phyloP scores from a whole-genome alignment of 352 stramenopile genomes.

The Pythium scleroteichum region DNA sequence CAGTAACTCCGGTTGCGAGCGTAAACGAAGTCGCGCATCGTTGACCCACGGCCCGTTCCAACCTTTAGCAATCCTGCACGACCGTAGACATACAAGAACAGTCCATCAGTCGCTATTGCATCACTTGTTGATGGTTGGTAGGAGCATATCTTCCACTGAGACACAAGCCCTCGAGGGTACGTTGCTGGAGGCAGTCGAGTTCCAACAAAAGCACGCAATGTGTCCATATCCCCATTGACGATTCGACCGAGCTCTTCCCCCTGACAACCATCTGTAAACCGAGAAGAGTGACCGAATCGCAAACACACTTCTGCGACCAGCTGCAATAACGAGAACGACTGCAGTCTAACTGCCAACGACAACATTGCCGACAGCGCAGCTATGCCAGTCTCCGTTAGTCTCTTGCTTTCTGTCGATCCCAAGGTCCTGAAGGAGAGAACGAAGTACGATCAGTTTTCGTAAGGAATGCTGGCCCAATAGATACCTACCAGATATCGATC shows the following conservation, averaged over 20 bases:
- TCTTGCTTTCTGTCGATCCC: background rate
- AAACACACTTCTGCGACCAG: conserved; percentile 41
- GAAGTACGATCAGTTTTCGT: background rate
- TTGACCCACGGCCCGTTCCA: conserved; percentile 63
- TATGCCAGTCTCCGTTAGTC: conserved; percentile 31
- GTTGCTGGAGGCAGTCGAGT: conserved; percentile 42
- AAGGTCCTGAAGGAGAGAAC: background rate
- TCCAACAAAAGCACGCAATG: conserved; percentile 32
- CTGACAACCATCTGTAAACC: background rate
- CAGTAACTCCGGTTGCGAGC: conserved; percentile 58
- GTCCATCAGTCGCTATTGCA: conserved; percentile 67
- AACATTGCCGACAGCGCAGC: conserved; percentile 45
- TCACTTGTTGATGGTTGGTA: conserved; percentile 69
- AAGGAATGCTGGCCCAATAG: background rate
- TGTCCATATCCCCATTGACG: conserved; percentile 1
- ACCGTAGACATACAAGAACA: conserved; percentile 70
- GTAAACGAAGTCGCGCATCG: conserved; percentile 74
- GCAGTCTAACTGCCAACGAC: conserved; percentile 53
- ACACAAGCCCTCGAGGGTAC: conserved; percentile 52
- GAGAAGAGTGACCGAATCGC: conserved; percentile 3
- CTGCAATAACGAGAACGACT: conserved; percentile 61
- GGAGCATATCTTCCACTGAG: conserved; percentile 68
- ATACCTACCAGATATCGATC: conserved; percentile 28
- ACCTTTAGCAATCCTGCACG: conserved; percentile 67
- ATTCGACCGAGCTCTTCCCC: background rate